Conservation (phyloP, 2,329 filamentous ascomycete genomes). For the Venturia nashicola region DNA sequence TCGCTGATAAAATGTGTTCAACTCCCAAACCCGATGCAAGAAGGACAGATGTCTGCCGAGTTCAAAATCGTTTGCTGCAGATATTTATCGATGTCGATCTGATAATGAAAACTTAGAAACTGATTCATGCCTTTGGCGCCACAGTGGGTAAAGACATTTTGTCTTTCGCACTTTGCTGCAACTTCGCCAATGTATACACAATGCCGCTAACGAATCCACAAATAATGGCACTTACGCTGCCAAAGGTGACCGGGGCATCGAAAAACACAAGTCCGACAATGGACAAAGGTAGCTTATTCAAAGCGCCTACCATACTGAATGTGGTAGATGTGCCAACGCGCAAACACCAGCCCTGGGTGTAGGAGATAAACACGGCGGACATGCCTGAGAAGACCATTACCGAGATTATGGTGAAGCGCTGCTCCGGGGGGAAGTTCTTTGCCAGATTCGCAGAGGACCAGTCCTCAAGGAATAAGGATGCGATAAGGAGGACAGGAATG, state of each 20-base stretch:
- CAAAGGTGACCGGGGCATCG: constrained; percentile 80
- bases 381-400: constrained; percentile 93
- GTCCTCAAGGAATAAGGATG: constrained; percentile 75
- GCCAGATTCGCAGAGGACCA: constrained; percentile 77
- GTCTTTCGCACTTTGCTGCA: constrained; percentile 60
- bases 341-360: constrained; percentile 97
- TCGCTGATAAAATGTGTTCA: background rate
- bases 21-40: background rate
- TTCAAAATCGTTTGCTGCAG: too few species aligned
- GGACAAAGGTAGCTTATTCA: constrained; percentile 96
- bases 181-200: constrained; percentile 78
- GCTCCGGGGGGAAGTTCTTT: constrained; percentile 73
- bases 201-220: constrained; percentile 87
- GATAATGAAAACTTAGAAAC: too few species aligned
- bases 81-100: background rate
- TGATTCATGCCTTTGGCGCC: constrained; percentile 29
- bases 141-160: constrained; percentile 51
- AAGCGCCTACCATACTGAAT: constrained; percentile 96
- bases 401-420: constrained; percentile 65
- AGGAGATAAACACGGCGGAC: constrained; percentile 95
- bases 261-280: constrained; percentile 91
- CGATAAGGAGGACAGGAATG: constrained; percentile 76
- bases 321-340: constrained; percentile 94
- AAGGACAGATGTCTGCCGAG: background rate
- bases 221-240: constrained; percentile 80